These are phyloP conservation scores for Aspergillus brunneoviolaceus DNA, from an alignment of 2,329 filamentous ascomycete species.

Conservation along the genomic window DNA sequence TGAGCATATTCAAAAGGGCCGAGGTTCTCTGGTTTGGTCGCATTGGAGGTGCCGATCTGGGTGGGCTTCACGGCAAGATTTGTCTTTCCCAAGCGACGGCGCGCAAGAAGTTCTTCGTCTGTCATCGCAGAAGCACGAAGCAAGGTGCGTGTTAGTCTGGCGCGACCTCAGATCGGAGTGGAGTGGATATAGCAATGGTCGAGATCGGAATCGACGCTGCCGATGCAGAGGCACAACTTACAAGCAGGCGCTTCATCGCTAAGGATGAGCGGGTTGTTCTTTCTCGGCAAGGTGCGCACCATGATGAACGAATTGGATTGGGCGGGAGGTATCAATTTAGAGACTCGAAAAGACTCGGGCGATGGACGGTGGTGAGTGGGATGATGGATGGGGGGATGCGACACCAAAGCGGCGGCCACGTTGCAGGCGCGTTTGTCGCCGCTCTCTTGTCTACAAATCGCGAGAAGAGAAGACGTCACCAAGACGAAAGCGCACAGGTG, in stretches of 20 bases:
- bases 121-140: constrained; percentile 9
- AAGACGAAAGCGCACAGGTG: constrained; percentile 16
- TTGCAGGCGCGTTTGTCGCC: constrained; percentile 43
- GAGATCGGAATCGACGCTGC: constrained; percentile 17
- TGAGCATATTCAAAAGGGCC: constrained; percentile 95
- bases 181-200: neutral
- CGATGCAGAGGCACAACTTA: constrained; percentile 34
- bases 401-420: constrained; percentile 42
- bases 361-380: constrained; percentile 14
- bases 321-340: constrained; percentile 8
- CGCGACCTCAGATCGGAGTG: constrained; percentile 2
- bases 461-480: constrained; percentile 22
- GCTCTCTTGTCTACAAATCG: constrained; percentile 9
- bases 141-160: constrained; percentile 18
- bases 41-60: constrained; percentile 67
- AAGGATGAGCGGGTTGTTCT: constrained; percentile 48
- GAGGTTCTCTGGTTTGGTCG: constrained; percentile 70
- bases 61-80: constrained; percentile 81
- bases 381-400: constrained; percentile 27
- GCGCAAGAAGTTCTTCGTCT: constrained; percentile 75
- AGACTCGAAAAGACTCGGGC: constrained; percentile 10
- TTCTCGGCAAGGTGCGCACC: constrained; percentile 48
- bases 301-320: constrained; percentile 25
- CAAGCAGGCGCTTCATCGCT: constrained; percentile 45
- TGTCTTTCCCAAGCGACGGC: constrained; percentile 88